A percentile compares a stretch with the other conserved stretches of the same genome.
These are phyloP conservation scores for Yarrowia sp. DNA, from an alignment of 805 yeast genomes.

Conservation along the genomic window DNA sequence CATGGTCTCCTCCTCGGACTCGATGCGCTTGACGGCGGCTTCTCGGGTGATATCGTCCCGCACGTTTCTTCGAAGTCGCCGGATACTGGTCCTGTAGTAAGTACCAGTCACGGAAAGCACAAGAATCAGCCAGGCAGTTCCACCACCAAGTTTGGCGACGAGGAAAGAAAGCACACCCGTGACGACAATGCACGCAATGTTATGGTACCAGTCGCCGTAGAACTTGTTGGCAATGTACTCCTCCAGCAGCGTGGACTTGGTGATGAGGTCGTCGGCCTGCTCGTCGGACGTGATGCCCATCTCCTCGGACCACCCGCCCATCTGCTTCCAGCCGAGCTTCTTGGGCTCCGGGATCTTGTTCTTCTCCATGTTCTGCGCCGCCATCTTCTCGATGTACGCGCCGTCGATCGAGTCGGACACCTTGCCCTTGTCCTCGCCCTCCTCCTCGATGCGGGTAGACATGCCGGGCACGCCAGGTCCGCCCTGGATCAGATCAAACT, in stretches of 20 bases:
- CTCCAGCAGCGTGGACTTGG: constrained; percentile 72
- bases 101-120: constrained; percentile 60
- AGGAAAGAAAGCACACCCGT: constrained; percentile 75
- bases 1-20: constrained; percentile 87
- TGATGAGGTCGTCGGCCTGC: constrained; percentile 67
- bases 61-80: constrained; percentile 69
- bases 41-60: constrained; percentile 86
- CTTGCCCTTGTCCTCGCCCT: constrained; percentile 4
- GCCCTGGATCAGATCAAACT: neutral
- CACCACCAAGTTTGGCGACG: constrained; percentile 71
- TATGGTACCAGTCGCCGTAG: constrained; percentile 97
- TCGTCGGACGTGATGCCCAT: constrained; percentile 59
- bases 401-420: constrained; percentile 19
- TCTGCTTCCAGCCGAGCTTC: constrained; percentile 91
- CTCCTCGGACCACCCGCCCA: constrained; percentile 77
- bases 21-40: constrained; percentile 73
- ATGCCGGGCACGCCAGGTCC: constrained; percentile 16
- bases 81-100: constrained; percentile 78
- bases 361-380: constrained; percentile 25
- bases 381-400: constrained; percentile 24
- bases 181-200: constrained; percentile 64
- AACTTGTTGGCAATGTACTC: constrained; percentile 67
- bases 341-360: constrained; percentile 50
- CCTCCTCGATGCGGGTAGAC: neutral
- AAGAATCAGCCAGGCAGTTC: constrained; percentile 77